These are phyloP conservation scores for Colletotrichum sublineola DNA, from an alignment of 2,329 filamentous ascomycete species.

Conservation along the genomic window DNA sequence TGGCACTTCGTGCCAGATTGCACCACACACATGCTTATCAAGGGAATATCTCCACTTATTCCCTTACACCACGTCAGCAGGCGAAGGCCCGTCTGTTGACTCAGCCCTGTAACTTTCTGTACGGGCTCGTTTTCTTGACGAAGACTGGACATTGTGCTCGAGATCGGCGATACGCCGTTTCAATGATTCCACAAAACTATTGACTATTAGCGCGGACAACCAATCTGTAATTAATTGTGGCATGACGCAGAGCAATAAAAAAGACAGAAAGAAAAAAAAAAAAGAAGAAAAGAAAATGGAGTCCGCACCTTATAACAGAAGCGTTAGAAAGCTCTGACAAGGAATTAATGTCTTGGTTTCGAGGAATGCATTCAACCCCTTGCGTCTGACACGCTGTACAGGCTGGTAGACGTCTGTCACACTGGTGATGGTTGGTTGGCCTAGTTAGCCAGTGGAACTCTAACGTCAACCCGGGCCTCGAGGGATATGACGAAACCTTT, in stretches of 20 bases:
- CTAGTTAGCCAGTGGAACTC: neutral
- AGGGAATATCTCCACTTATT: too few relatives aligned
- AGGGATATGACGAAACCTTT: constrained; percentile 12
- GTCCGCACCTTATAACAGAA: constrained; percentile 22
- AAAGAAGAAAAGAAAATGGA: too few relatives aligned
- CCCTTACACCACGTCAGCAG: neutral
- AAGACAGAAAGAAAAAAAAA: too few relatives aligned
- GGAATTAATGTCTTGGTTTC: constrained; percentile 25
- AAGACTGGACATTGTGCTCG: constrained; percentile 9
- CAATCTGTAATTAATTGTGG: neutral
- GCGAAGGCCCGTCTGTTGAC: neutral
- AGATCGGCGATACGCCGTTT: constrained; percentile 29
- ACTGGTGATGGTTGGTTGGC: constrained; percentile 6
- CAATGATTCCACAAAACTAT: constrained; percentile 28
- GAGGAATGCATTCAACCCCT: constrained; percentile 20
- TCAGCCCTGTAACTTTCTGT: constrained; percentile 4
- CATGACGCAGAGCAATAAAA: too few relatives aligned
- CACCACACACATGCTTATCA: too few relatives aligned
- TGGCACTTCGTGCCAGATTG: too few relatives aligned
- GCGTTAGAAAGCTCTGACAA: constrained; percentile 27
- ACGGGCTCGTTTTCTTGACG: constrained; percentile 23
- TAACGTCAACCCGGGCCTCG: neutral
- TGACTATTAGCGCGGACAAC: neutral
- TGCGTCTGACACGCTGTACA: constrained; percentile 24
- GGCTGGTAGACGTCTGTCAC: constrained; percentile 27